Conservation (phyloP, 176 grass and related monocot species). For the Luzula sylvatica region DNA sequence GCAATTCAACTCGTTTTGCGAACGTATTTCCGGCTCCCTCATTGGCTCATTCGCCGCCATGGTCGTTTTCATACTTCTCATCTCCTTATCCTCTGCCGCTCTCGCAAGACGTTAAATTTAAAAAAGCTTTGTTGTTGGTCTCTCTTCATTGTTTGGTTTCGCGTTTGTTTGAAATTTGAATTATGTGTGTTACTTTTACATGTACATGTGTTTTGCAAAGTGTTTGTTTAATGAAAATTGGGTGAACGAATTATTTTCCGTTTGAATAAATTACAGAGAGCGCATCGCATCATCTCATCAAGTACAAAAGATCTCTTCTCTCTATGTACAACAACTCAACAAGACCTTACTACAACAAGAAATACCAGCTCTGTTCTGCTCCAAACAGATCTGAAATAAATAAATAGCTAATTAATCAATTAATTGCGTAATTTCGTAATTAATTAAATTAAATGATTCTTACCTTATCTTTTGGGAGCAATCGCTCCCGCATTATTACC, state of each 20-base stretch:
- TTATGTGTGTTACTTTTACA: no score
- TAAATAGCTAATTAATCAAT: constrained; percentile 1
- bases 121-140: no score
- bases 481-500: constrained; percentile 2
- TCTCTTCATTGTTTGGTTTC: no score
- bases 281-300: constrained; percentile 13
- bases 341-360: neutral
- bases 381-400: neutral
- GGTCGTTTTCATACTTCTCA: constrained; percentile 50
- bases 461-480: constrained; percentile 41
- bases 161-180: no score
- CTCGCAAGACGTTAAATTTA: constrained; percentile 37
- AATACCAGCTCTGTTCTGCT: neutral
- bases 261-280: constrained; percentile 6
- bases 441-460: constrained; percentile 10
- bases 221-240: neutral
- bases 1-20: constrained; percentile 68
- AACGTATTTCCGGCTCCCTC: constrained; percentile 57
- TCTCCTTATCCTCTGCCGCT: constrained; percentile 40
- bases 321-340: constrained; percentile 6
- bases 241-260: neutral
- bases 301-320: neutral
- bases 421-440: neutral
- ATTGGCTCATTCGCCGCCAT: constrained; percentile 60
- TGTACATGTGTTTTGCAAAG: no score